Evolutionary conservation across 805 yeast genomes (phyloP), one percentile per base, ranked within the genome.

Genomic region (Candida dajiaensis): DNA sequence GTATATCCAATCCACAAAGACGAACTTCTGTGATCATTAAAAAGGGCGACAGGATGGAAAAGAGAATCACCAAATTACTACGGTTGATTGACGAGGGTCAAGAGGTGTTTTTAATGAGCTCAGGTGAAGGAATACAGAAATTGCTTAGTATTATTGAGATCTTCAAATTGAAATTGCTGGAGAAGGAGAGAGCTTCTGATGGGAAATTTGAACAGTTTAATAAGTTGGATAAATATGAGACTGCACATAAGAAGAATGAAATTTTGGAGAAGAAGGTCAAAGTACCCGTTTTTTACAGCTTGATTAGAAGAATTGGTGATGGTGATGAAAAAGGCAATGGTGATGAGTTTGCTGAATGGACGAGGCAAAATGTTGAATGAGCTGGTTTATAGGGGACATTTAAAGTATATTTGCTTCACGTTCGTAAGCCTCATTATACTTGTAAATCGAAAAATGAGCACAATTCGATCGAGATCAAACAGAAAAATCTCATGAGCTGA

Each of bases 101-200:
- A 18, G 21, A 41, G 4, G 41, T 50, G 10, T 20, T 56, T 7
- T 33, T 58, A 20, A 53, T 57, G 59, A 49, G 54, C n/a, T 52
- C 55, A 11, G 63, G 63, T 11, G 54, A 48, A 9, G 46, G 45
- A 2, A 51, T 57, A 3, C 63, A 59, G 36, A 59, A 59, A 40
- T 31, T 56, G 25, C 33, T 55, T 5, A 50, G 53, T 38, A 50
- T 58, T 3, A 40, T 58, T 26, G 63, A 59, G 45, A 55, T 59
- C 19, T 48, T 54, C 6, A 58, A 59, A 42, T 15, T 29, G 16
- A 52, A 47, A 25, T 55, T 9, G 43, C 26, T 11, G 11, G 53
- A 53, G 16, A 6, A 53, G 16, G 7, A 11, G 2, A 25, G 46
- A 16, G 28, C 22, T 15, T 12, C 22, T 19, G 20, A 20, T 2